These are phyloP conservation scores for Dothistroma septosporum DNA, from an alignment of 2,329 filamentous ascomycete species.

Conservation along the genomic window DNA sequence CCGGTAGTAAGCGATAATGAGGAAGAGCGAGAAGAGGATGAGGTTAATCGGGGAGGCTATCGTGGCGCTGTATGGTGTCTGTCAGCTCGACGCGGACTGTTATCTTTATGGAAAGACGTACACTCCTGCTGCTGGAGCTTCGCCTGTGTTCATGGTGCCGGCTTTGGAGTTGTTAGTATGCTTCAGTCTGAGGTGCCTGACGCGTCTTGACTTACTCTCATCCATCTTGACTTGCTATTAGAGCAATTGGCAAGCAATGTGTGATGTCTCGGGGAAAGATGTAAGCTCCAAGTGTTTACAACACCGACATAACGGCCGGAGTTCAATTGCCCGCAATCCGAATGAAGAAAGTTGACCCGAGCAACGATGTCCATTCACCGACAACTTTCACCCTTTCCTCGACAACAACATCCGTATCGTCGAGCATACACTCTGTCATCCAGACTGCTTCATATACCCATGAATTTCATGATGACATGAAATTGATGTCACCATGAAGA, in stretches of 20 bases:
- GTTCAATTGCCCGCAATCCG: background rate
- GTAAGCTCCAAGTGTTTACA: background rate
- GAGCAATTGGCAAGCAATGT: background rate
- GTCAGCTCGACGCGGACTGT: background rate
- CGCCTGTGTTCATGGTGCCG: slow-evolving; percentile 16
- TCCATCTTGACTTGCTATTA: background rate
- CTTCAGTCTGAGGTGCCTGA: background rate
- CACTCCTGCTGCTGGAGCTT: slow-evolving; percentile 39
- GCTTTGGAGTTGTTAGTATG: background rate
- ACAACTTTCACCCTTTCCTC: too few relatives aligned
- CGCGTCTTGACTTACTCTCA: background rate
- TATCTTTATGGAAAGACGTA: slow-evolving; percentile 29
- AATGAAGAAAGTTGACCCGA: background rate
- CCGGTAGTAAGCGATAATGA: slow-evolving; percentile 55
- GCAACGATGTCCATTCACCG: too few relatives aligned
- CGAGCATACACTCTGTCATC: too few relatives aligned
- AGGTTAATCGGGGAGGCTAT: slow-evolving; percentile 59
- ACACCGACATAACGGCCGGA: background rate
- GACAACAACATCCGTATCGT: too few relatives aligned
- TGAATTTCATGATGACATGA: too few relatives aligned
- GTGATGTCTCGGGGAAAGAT: background rate
- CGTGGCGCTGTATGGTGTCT: slow-evolving; percentile 42
- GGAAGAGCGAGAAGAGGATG: slow-evolving; percentile 56
- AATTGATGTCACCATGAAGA: too few relatives aligned
- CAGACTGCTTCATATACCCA: too few relatives aligned